Conservation (phyloP, 345 rosid species). For the Laguncularia racemosa region DNA sequence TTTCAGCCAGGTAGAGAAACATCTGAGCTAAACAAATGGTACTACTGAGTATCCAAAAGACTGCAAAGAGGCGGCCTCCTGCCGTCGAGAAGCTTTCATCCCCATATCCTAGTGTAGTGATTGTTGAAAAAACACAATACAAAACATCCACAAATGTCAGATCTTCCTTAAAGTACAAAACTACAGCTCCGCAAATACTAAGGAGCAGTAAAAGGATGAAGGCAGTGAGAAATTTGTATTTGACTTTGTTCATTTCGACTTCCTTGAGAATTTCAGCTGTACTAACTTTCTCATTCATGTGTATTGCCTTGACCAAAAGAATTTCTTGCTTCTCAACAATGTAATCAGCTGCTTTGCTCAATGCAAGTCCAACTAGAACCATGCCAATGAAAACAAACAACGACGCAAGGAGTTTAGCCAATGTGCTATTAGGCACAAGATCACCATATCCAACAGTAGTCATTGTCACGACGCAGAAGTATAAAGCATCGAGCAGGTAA, state of each 20-base stretch:
- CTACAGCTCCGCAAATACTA: conserved; percentile 21
- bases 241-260: conserved; percentile 24
- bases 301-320: conserved; percentile 33
- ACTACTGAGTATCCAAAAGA: conserved; percentile 49
- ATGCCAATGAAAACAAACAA: conserved; percentile 39
- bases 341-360: conserved; percentile 50
- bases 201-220: conserved; percentile 21
- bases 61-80: conserved; percentile 38
- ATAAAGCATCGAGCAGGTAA: conserved; percentile 39
- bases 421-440: conserved; percentile 32
- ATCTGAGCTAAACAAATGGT: conserved; percentile 44
- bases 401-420: conserved; percentile 35
- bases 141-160: conserved; percentile 32
- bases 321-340: conserved; percentile 39
- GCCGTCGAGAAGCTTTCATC: conserved; percentile 45
- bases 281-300: conserved; percentile 17
- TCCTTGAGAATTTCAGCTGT: conserved; percentile 26
- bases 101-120: conserved; percentile 53
- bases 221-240: conserved; percentile 24
- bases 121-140: conserved; percentile 47
- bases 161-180: conserved; percentile 26
- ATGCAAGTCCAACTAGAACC: conserved; percentile 36
- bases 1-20: conserved; percentile 44
- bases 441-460: conserved; percentile 59
- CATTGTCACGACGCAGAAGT: conserved; percentile 49